Evolutionary conservation across 1,139 yeast genomes (phyloP), one percentile per base, ranked within the genome.

Genomic region (Hanseniaspora uvarum): DNA sequence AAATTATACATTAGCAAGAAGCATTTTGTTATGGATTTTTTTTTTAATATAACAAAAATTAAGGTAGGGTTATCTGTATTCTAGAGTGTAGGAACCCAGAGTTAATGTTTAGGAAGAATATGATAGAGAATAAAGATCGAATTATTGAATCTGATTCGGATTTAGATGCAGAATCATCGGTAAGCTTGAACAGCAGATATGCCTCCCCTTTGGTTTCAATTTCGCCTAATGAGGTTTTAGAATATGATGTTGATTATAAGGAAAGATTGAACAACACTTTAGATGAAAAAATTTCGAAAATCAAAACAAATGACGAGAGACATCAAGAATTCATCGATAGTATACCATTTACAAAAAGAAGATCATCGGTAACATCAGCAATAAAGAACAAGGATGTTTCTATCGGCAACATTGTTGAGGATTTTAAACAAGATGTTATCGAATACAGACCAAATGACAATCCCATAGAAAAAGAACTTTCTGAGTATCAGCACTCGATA

Each of bases 401-500:
- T 10, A 34, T 34, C 14, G 12, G 24, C 30, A 28, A 39, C 31
- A 16, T 48, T 2, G 46, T 40, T 18, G 46, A 48, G n/a, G 52
- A 48, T 23, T 48, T 48, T 34, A 39, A 31, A 14, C 52, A 39
- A 24, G 52, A 40, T 11, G 24, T 38, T 11, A 40, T 48, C 10
- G 24, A 34, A 16, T 23, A 18, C 24, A 34, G 24, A 5, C 47
- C 53, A 1, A 31, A 49, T 21, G 19, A 18, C 6, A 28, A 41
- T 14, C 47, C 53, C 1, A 38, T 41, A 41, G 47, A 41, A 41
- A 49, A 49, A 21, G 26, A n/a, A 16, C 43, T 49, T 2, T 11
- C 44, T 1, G 44, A 52, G 5, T 41, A 18, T 18, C 50, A 56
- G 31, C 56, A 56, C 46, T 45, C 52, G 19, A 53, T 16, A 55